These are phyloP conservation scores for Populus tremula DNA, from an alignment of 345 rosid genomes.

Conservation along the genomic window DNA sequence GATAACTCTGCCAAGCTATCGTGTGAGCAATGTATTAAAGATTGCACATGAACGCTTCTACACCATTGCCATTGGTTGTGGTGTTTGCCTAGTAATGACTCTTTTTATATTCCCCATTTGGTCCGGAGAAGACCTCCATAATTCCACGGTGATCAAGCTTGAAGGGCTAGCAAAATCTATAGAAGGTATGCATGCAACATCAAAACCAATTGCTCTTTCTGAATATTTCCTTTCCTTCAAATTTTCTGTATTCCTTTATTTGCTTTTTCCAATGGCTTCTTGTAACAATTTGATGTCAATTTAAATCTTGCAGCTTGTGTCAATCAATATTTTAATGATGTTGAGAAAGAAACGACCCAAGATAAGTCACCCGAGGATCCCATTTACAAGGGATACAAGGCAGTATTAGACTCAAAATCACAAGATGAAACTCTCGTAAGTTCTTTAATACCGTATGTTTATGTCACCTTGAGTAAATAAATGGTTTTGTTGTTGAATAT, in stretches of 20 bases:
- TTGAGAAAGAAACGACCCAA: constrained; percentile 19
- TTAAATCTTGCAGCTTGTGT: constrained; percentile 57
- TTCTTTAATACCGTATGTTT: neutral
- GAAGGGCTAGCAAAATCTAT: constrained; percentile 71
- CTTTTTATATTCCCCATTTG: constrained; percentile 71
- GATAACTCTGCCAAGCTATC: constrained; percentile 78
- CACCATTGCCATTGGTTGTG: constrained; percentile 76
- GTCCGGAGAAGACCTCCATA: constrained; percentile 89
- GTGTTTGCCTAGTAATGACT: constrained; percentile 69
- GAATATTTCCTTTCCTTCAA: neutral
- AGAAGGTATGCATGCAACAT: constrained; percentile 42
- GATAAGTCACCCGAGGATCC: constrained; percentile 48
- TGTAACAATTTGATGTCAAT: neutral
- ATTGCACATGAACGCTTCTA: constrained; percentile 64
- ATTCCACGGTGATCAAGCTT: constrained; percentile 60
- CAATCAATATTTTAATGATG: constrained; percentile 53
- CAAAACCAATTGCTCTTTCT: neutral
- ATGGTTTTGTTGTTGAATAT: neutral
- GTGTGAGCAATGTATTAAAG: constrained; percentile 51
- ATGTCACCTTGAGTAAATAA: neutral
- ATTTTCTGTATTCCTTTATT: neutral
- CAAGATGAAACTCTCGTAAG: constrained; percentile 69
- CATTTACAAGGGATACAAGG: constrained; percentile 65
- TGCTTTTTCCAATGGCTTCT: too few species aligned
- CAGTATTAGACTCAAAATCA: constrained; percentile 75